Base-by-base conservation (phyloP, 2,329 filamentous ascomycete species). In the Leptographium lundbergii region DNA sequence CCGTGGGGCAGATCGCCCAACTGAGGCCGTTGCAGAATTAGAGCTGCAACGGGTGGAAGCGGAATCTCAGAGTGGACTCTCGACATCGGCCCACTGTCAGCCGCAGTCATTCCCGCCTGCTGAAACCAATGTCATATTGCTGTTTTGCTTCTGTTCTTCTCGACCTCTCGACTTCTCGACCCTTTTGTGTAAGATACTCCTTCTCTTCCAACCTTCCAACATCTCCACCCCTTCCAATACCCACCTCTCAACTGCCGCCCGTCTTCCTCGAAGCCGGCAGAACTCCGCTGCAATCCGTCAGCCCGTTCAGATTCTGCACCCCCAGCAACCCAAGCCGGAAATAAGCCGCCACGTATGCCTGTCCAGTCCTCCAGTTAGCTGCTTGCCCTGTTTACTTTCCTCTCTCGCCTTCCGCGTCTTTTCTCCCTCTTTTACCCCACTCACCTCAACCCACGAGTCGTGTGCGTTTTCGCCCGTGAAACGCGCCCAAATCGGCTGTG, bases 311-410 rank as follows among this genome's bases (percentile, higher is more conserved):
- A 65, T 81, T 81, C 64, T 78, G 73, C 17, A 82, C 78, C 3
- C 80, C 80, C 13, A 83, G 74, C 3, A 82, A 69, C 36, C 75
- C 78, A 45, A 83, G 70, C 25, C 79, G 77, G 52, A 80, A 72
- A 63, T 82, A 82, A 14, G 77, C 79, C 42, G 72, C 71, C 2
- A 78, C 73, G 58, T 79, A 82, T 52, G 76, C 78, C 73, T 76
- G 29, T 19, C 14, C 32, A 6, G 34, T 56, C 19, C 50, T 48
- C 36, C 36, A n/a, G 42, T 45, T n/a, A 45, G 42, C 42, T 45
- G 42, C 42, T n/a, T 45, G 19, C 42, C 42, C 7, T 45, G 42
- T n/a, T n/a, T 45, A 14, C 10, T 36, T 10, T 42, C 19, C 11
- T 36, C 39, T 42, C 39, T 42, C 17, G 13, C 14, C 14, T 39